phyloP scores from a whole-genome alignment of 2,329 filamentous ascomycete genomes.

The Xylariaceae sp. region DNA sequence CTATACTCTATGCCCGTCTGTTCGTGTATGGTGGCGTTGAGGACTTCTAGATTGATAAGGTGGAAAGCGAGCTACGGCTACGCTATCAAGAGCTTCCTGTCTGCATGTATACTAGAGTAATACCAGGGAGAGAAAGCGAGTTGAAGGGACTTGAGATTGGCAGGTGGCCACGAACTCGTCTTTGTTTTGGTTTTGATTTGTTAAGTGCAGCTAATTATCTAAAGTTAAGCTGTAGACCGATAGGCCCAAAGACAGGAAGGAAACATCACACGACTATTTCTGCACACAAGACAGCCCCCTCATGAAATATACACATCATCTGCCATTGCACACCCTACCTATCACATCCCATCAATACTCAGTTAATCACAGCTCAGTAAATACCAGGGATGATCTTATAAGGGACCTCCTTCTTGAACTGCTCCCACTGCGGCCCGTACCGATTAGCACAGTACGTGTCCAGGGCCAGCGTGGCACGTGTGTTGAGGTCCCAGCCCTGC shows the following conservation, averaged over 20 bases:
- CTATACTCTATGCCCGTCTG: too few species aligned
- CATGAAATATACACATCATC: not conserved
- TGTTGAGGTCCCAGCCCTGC: slow-evolving; percentile 30
- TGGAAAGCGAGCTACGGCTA: too few species aligned
- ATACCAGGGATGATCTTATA: slow-evolving; percentile 35
- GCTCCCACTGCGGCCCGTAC: slow-evolving; percentile 36
- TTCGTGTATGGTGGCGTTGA: not conserved
- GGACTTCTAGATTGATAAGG: too few species aligned
- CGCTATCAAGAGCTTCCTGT: too few species aligned
- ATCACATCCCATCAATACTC: too few species aligned
- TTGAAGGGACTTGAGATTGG: not conserved
- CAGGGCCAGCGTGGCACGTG: slow-evolving; percentile 29
- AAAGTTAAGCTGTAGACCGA: too few species aligned
- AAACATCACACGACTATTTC: too few species aligned
- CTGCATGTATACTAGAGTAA: slow-evolving; percentile 17
- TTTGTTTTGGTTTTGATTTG: too few species aligned
- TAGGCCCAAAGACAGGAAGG: too few species aligned
- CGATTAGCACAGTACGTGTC: slow-evolving; percentile 34
- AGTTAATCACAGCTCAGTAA: slow-evolving; percentile 26
- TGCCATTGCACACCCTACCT: not conserved
- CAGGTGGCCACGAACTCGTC: too few species aligned
- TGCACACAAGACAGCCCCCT: too few species aligned
- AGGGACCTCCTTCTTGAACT: slow-evolving; percentile 35
- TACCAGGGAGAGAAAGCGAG: not conserved
- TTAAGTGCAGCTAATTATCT: too few species aligned